phyloP scores from a whole-genome alignment of 257 asterid genomes.

The Thymus mandschuricus region DNA sequence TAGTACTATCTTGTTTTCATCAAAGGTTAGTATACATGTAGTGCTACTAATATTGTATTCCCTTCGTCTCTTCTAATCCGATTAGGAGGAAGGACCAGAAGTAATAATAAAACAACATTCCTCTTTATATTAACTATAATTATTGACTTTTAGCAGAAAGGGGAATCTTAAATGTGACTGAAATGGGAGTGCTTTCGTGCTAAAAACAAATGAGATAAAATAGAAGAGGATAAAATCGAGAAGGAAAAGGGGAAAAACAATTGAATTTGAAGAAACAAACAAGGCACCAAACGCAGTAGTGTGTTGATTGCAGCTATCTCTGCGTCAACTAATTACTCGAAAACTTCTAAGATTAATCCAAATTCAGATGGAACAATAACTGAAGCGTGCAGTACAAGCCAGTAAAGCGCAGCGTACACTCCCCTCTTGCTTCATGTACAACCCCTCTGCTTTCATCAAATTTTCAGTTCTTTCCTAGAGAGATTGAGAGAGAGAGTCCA shows the following conservation, averaged over 20 bases:
- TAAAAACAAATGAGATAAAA: background rate
- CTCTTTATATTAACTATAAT: background rate
- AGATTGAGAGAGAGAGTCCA: background rate
- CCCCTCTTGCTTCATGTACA: background rate
- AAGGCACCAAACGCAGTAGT: background rate
- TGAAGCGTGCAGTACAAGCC: conserved; percentile 71
- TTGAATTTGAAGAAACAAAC: conserved; percentile 19
- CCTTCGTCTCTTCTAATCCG: no score
- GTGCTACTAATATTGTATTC: no score
- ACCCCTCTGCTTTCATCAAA: background rate
- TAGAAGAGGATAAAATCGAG: background rate
- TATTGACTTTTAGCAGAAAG: background rate
- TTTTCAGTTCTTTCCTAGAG: background rate
- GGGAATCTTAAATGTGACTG: background rate
- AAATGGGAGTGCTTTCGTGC: background rate
- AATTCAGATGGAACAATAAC: conserved; percentile 17
- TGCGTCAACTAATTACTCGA: background rate
- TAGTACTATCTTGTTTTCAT: no score
- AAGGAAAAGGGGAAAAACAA: background rate
- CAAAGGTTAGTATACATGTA: no score
- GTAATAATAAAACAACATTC: background rate
- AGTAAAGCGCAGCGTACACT: conserved; percentile 26
- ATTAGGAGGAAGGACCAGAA: no score
- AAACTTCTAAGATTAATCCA: background rate
- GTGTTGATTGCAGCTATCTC: conserved; percentile 18